A percentile compares a stretch with the other conserved stretches of the same genome.
These are phyloP conservation scores for Liquidambar formosana DNA, from an alignment of 164 flowering plant species.

Conservation along the genomic window DNA sequence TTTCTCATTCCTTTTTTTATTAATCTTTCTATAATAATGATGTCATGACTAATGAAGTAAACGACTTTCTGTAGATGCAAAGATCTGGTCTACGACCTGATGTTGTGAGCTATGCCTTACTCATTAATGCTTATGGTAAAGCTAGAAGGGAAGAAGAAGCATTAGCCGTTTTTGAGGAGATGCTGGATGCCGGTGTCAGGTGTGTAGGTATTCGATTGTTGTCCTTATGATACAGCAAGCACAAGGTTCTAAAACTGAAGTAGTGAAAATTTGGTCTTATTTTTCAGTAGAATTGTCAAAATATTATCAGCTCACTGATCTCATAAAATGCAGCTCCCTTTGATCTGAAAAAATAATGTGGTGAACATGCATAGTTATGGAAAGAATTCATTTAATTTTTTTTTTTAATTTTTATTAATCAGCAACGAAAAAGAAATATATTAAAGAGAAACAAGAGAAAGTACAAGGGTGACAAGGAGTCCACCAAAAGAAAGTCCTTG, in stretches of 20 bases:
- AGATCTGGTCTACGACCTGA: constrained; percentile 82
- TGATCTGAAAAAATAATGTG: not conserved
- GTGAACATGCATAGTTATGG: not conserved
- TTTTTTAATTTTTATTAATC: too few species aligned
- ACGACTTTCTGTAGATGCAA: constrained; percentile 76
- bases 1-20: not conserved
- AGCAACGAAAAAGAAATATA: too few species aligned
- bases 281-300: too few species aligned
- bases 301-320: too few species aligned
- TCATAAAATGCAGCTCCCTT: not conserved
- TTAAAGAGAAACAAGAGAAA: too few species aligned
- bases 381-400: too few species aligned
- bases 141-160: constrained; percentile 98
- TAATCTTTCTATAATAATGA: constrained; percentile 5
- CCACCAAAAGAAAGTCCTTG: too few species aligned
- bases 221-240: not conserved
- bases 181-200: constrained; percentile 98
- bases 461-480: too few species aligned
- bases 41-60: constrained; percentile 20
- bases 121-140: constrained; percentile 91
- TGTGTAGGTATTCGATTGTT: constrained; percentile 20
- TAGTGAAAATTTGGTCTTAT: not conserved
- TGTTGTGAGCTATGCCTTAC: constrained; percentile 89
- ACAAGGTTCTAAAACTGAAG: not conserved
- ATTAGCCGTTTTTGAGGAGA: constrained; percentile 94